A percentile compares a stretch with the other conserved stretches of the same genome.
These are phyloP conservation scores for Fusarium nurragi DNA, from an alignment of 2,329 filamentous ascomycete species.

Conservation along the genomic window DNA sequence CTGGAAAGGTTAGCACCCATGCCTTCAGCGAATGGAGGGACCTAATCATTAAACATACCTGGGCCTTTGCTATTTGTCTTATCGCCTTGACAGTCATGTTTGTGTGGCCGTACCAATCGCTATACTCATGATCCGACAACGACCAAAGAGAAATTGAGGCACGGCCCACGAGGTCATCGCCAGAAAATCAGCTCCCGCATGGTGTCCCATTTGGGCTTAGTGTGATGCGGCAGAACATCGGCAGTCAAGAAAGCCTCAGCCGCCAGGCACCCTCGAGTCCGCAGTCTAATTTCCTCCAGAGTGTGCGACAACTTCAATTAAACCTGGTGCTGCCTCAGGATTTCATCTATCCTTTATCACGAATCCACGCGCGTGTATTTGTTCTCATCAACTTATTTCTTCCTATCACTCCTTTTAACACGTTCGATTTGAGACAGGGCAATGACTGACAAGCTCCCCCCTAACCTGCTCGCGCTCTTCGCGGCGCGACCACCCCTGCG, in stretches of 20 bases:
- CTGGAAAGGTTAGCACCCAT: constrained; percentile 57
- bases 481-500: constrained; percentile 91
- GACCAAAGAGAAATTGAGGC: constrained; percentile 32
- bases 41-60: constrained; percentile 54
- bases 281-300: constrained; percentile 40
- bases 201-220: constrained; percentile 43
- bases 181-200: constrained; percentile 42
- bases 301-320: constrained; percentile 38
- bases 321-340: constrained; percentile 9
- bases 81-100: constrained; percentile 67
- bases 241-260: constrained; percentile 21
- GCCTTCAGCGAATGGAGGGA: not conserved
- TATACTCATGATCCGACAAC: constrained; percentile 44
- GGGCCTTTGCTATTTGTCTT: constrained; percentile 61
- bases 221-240: constrained; percentile 32
- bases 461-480: constrained; percentile 92
- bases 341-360: constrained; percentile 18
- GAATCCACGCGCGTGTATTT: constrained; percentile 22
- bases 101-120: constrained; percentile 44
- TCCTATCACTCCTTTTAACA: not conserved
- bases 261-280: constrained; percentile 24
- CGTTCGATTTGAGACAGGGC: constrained; percentile 40
- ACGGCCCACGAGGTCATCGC: constrained; percentile 26
- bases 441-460: constrained; percentile 98
- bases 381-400: constrained; percentile 4